A percentile compares a stretch with the other conserved stretches of the same genome.
Evolutionary conservation across 2,329 filamentous ascomycete species (phyloP).

Genomic region (Aureobasidium sp.): DNA sequence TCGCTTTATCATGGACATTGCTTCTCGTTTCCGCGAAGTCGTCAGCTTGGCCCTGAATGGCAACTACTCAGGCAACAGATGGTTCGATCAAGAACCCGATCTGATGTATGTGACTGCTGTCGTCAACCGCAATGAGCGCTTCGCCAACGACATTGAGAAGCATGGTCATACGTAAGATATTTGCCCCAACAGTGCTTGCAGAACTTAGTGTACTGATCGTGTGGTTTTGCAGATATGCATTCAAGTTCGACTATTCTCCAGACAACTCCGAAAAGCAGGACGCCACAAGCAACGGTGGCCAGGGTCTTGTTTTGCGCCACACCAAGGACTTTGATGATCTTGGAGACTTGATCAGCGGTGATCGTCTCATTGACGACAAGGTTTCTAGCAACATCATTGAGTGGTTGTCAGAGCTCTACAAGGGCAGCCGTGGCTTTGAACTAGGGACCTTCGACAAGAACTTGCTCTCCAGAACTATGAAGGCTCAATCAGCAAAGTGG

Average conservation of each 20-base stretch:
- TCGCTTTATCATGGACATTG: conserved; percentile 39
- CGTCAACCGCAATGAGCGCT: conserved; percentile 2
- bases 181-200: too few species aligned
- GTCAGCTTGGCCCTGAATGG: conserved; percentile 28
- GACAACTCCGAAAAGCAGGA: background rate
- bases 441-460: conserved; percentile 42
- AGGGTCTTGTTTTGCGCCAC: background rate
- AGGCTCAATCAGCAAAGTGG: conserved; percentile 51
- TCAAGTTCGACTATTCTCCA: conserved; percentile 4
- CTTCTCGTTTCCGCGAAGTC: conserved; percentile 27
- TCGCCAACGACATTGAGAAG: background rate
- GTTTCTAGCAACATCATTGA: conserved; percentile 33
- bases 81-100: conserved; percentile 28
- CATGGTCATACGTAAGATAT: background rate
- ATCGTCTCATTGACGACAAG: background rate
- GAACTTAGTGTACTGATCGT: background rate
- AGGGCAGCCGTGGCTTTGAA: conserved; percentile 45
- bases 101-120: conserved; percentile 20
- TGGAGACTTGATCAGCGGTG: conserved; percentile 5
- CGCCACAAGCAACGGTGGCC: background rate
- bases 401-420: conserved; percentile 40
- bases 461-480: conserved; percentile 43
- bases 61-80: conserved; percentile 30
- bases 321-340: background rate
- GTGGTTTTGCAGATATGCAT: background rate